Evolutionary conservation across 2,329 filamentous ascomycete species (phyloP).

Genomic region (Celoporthe dispersa): DNA sequence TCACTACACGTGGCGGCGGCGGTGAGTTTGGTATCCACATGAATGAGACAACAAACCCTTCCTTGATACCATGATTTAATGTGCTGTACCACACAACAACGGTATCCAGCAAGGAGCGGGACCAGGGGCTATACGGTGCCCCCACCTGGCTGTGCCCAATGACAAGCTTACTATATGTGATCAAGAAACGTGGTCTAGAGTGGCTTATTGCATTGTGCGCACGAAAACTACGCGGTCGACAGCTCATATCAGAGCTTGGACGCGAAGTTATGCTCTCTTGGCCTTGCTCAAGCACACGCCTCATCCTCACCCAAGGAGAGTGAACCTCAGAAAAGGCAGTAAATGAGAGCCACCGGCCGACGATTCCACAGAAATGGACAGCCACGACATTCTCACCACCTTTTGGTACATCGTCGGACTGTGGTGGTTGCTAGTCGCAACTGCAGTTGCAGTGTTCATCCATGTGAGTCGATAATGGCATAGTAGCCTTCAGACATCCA

Average conservation of each 20-base stretch:
- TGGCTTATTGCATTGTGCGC: not conserved
- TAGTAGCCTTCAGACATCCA: not conserved
- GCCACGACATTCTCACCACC: constrained; percentile 7
- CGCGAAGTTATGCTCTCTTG: too few relatives aligned
- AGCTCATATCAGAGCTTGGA: not conserved
- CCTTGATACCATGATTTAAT: not conserved
- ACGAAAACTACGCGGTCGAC: not conserved
- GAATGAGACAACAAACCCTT: not conserved
- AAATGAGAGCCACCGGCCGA: not conserved
- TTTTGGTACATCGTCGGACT: constrained; percentile 12
- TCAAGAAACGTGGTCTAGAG: not conserved
- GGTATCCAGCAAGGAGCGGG: not conserved
- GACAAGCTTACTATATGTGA: constrained; percentile 4
- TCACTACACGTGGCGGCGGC: constrained; percentile 11
- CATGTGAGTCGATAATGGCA: constrained; percentile 1
- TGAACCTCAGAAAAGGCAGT: not conserved
- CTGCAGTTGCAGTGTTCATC: constrained; percentile 8
- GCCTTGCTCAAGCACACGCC: not conserved
- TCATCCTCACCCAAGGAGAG: not conserved
- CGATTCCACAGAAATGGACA: not conserved
- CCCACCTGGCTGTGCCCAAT: constrained; percentile 3
- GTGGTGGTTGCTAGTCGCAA: constrained; percentile 14
- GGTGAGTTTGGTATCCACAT: constrained; percentile 8
- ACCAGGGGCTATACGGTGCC: not conserved
- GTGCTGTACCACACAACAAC: not conserved